Evolutionary conservation across 139 green algal genomes (phyloP), one percentile per base, ranked within the genome.

Genomic region (Pycnococcus provasolii): DNA sequence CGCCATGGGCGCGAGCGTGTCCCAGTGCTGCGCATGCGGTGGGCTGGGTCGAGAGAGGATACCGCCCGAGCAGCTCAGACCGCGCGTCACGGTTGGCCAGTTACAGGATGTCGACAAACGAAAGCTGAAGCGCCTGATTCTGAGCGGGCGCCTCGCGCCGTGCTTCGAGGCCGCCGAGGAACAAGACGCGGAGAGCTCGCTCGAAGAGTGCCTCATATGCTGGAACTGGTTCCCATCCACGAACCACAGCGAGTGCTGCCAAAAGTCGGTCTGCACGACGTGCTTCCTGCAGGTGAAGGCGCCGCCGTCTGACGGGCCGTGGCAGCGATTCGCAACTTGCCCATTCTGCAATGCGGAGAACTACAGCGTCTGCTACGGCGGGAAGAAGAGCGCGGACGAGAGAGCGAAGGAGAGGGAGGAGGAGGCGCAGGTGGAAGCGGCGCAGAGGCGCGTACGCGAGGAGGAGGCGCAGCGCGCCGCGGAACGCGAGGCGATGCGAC

Each of bases 241-340:
- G 8, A 60, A 60, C 53, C 8, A 41, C 53, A 39, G 6, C 53
- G 4, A 37, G 8, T 60, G 53, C 53, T 60, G 53, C 53, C 39
- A 37, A 4, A 37, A 4, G 6, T 8, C 15, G 15, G 41, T 60
- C 7, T 60, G 53, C 53, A 60, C 53, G 8, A 26, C 39, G 53
- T 60, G 53, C 53, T 60, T 60, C 53, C 53, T 60, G 53, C 53
- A 60, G 53, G 6, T 60, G 15, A 60, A 60, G 8, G 53, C 53
- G 53, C 53, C 53, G 13, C 15, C 53, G 13, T 4, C 4, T 15
- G 6, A 37, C 53, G 8, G 7, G 6, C 7, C 53, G 6, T 15
- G 39, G 53, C 53, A 60, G 53, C 26, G 26, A 26, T 26, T 26
- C 26, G 26, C 26, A 26, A 26, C 26, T 26, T 60, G 53, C 53